Evolutionary conservation across 306 rosid species (phyloP).

Genomic region (Canavalia ensiformis): DNA sequence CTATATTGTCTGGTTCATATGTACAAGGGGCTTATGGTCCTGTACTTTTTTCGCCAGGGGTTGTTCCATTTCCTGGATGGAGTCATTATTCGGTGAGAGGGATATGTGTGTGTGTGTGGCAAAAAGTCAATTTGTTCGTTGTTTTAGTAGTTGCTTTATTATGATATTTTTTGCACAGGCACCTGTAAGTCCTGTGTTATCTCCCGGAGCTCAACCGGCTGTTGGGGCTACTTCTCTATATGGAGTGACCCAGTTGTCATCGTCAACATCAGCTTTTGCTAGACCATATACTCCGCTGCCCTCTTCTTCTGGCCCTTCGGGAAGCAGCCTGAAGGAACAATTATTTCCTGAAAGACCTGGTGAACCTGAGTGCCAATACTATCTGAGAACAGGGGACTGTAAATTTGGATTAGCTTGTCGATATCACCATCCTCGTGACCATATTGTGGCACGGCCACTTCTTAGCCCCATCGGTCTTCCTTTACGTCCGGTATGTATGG

Average conservation of each 20-base stretch:
- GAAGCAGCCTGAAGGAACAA: slow-evolving; percentile 65
- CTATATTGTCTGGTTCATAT: slow-evolving; percentile 77
- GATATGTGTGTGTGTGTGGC: neutral
- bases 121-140: neutral
- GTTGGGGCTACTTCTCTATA: slow-evolving; percentile 80
- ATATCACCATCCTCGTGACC: slow-evolving; percentile 83
- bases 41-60: slow-evolving; percentile 80
- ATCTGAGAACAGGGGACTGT: slow-evolving; percentile 88
- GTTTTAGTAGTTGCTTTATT: neutral
- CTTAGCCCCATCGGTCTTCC: slow-evolving; percentile 88
- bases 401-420: slow-evolving; percentile 86
- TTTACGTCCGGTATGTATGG: slow-evolving; percentile 74
- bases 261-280: slow-evolving; percentile 73
- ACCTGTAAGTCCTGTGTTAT: slow-evolving; percentile 80
- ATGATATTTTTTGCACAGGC: slow-evolving; percentile 62
- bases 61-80: slow-evolving; percentile 84
- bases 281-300: slow-evolving; percentile 72
- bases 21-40: slow-evolving; percentile 91
- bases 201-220: slow-evolving; percentile 86
- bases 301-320: slow-evolving; percentile 62
- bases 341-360: slow-evolving; percentile 89
- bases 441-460: slow-evolving; percentile 57
- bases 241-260: slow-evolving; percentile 78
- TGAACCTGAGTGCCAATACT: slow-evolving; percentile 83
- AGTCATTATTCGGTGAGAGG: slow-evolving; percentile 81